Base-by-base conservation (phyloP, 1,284 basidiomycete species). In the Hypsizygus ulmarius region DNA sequence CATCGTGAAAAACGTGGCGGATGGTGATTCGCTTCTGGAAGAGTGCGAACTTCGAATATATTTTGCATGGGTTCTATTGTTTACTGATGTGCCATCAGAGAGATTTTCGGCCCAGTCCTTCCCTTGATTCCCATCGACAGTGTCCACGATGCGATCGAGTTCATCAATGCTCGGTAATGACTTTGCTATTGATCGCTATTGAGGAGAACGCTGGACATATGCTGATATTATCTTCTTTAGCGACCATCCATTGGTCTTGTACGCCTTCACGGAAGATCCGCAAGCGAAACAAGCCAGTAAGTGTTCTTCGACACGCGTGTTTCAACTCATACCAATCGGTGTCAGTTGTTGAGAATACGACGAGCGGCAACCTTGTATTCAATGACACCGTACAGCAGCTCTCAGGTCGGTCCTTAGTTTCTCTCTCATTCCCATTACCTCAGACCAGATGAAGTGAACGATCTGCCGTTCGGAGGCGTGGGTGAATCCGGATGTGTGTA, bases 81-180 rank as follows among this genome's bases (percentile, higher is more conserved):
- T 47, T 7, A 3, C 8, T 30, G 29, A 82, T 1, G 81, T 15
- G 0, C 45, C n/a, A 40, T 33, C 25, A 80, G 79, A 43, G 87
- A 90, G 60, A 66, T 89, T 11, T 90, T 92, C 63, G 90, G 87
- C 1, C 88, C 88, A 1, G 61, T 92, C 8, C 67, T 95, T 15
- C 87, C 91, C 5, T 73, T 96, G 45, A 68, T 95, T 0, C 76
- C 86, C 0, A 81, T 94, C 7, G 77, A 86, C 51, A 66, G 74
- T 51, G 53, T 91, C 7, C 83, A 90, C 28, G 81, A 79, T 38
- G 90, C 84, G 0, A 82, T 93, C 47, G 70, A 72, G 12, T 83
- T 83, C 57, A 72, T 93, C 54, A 87, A 86, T 56, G 55, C 63
- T 6, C 69, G 72, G 82, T 82, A 44, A 18, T 72, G 30, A 27